Base-by-base conservation (phyloP, 495 filamentous ascomycete species). In the Wilcoxina mikolae region DNA sequence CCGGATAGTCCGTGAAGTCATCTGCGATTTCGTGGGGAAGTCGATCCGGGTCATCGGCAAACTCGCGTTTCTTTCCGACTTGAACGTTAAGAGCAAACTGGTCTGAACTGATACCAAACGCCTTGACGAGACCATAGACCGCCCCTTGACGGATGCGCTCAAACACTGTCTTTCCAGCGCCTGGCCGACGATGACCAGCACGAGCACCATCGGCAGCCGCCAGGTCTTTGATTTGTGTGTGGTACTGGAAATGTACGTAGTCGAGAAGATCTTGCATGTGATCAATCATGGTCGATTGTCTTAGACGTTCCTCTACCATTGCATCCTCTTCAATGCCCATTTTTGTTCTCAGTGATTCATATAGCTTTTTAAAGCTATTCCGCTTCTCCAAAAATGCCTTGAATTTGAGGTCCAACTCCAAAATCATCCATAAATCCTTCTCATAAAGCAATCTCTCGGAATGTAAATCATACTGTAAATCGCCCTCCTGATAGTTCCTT, bases 211-310 rank as follows among this genome's bases (percentile, higher is more conserved):
- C 56, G 41, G 79, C 79, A 54, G 83, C 83, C 47, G 76, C 69
- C 12, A 74, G 71, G 58, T 95, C 88, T 60, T 85, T 86, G 31
- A 96, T 70, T 60, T 88, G 76, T 3, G 82, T 72, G 18, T 85
- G 79, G 61, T 96, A 95, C 59, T 89, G 86, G 70, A 96, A 98
- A 68, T 96, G 85, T 51, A 98, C 73, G 62, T 95, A 96, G 58
- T 98, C 91, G 61, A 95, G 89, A 15, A 98, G 68, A 68, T 98
- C 91, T 65, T 98, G 93, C 12, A 98, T 72, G 63, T 95, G 90
- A 58, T 98, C 91, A 73, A 91, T 87, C 0, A 80, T 86, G 4
- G 76, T 75, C 2, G 87, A 89, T 29, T 77, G 69, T 3, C 74
- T 74, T 31, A 91, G 75, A 73, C 93, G 81, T 52, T 86, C 82